phyloP scores from a whole-genome alignment of 306 rosid species.

The Dicorynia guianensis region DNA sequence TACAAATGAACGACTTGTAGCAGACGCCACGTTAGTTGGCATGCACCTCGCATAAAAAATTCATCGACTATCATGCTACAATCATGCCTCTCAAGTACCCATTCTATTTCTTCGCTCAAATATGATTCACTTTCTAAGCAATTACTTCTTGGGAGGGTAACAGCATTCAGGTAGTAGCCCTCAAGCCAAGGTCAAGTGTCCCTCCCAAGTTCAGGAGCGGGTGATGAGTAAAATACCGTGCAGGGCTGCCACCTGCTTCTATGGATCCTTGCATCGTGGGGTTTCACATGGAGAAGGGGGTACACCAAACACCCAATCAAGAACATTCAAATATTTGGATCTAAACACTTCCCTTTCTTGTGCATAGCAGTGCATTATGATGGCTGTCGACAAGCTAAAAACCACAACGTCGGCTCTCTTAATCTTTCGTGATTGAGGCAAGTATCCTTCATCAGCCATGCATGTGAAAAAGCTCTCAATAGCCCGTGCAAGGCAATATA shows the following conservation, averaged over 20 bases:
- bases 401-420: constrained; percentile 81
- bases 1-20: no score
- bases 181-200: no score
- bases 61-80: no score
- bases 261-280: constrained; percentile 64
- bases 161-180: no score
- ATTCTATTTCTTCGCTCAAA: no score
- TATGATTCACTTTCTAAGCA: no score
- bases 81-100: no score
- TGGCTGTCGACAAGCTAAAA: constrained; percentile 93
- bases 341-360: constrained; percentile 93
- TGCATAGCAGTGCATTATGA: constrained; percentile 97
- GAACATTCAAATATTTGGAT: constrained; percentile 91
- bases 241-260: background rate
- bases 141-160: no score
- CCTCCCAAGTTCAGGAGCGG: background rate
- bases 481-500: constrained; percentile 89
- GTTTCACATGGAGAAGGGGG: constrained; percentile 91
- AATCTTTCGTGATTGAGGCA: constrained; percentile 68
- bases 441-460: constrained; percentile 75
- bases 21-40: no score
- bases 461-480: constrained; percentile 94
- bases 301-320: constrained; percentile 96
- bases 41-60: no score
- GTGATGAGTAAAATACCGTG: constrained; percentile 16